phyloP scores from a whole-genome alignment of 148 eudicot species.

The Pharnaceum exiguum region DNA sequence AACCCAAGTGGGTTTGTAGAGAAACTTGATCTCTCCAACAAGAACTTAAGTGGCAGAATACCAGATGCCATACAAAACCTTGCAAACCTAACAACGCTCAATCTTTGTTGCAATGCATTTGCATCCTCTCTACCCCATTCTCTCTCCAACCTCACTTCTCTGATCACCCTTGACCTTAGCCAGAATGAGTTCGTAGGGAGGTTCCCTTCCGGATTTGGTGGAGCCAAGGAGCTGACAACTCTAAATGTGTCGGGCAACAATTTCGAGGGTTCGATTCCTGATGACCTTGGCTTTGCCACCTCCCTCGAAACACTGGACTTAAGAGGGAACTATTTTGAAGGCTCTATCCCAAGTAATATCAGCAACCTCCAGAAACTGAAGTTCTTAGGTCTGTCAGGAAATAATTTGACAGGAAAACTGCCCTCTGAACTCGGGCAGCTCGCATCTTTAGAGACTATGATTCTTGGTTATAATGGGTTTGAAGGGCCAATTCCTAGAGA shows the following conservation, averaged over 20 bases:
- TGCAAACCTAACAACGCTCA: conserved; percentile 38
- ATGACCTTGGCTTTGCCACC: conserved; percentile 49
- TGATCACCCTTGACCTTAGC: conserved; percentile 57
- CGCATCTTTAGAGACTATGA: conserved; percentile 51
- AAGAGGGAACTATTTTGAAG: conserved; percentile 64
- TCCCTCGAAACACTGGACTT: conserved; percentile 54
- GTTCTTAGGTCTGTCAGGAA: conserved; percentile 83
- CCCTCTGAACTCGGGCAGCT: conserved; percentile 58
- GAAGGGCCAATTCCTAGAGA: conserved; percentile 62
- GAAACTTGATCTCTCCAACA: conserved; percentile 66
- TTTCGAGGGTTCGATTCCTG: conserved; percentile 60
- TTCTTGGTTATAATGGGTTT: conserved; percentile 70
- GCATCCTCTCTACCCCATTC: conserved; percentile 52
- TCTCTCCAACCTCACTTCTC: conserved; percentile 51
- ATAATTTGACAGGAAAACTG: conserved; percentile 54
- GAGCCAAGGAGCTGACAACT: conserved; percentile 21
- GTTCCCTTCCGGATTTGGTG: conserved; percentile 61
- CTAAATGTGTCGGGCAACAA: conserved; percentile 76
- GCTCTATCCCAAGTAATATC: conserved; percentile 49
- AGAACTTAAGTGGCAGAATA: conserved; percentile 56
- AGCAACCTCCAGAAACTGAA: conserved; percentile 46
- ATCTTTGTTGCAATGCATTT: conserved; percentile 65
- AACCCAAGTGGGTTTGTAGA: conserved; percentile 55
- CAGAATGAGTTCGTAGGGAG: conserved; percentile 47
- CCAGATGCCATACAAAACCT: conserved; percentile 47